Conservation (phyloP, 2,329 filamentous ascomycete genomes). For the Pseudogymnoascus destructans region DNA sequence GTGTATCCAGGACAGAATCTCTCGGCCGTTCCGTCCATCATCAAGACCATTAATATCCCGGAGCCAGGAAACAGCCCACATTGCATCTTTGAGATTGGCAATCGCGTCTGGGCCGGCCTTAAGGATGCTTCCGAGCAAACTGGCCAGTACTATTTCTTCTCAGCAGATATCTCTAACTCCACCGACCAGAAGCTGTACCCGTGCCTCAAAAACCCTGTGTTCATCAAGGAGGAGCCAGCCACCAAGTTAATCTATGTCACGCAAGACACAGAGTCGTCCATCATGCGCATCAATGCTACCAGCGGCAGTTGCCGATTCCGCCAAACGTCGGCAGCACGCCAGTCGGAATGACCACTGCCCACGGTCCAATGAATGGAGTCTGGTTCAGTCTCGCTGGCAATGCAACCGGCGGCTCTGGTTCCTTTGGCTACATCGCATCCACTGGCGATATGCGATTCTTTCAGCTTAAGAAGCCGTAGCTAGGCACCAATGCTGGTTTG, state of each 20-base stretch:
- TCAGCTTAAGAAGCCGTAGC: constrained; percentile 1
- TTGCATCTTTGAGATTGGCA: constrained; percentile 9
- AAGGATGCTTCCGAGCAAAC: constrained; percentile 10
- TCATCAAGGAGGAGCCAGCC: constrained; percentile 8
- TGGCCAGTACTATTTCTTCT: constrained; percentile 10
- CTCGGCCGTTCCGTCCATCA: not conserved
- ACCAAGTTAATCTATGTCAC: constrained; percentile 11
- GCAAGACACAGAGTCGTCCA: constrained; percentile 2
- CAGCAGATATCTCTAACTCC: constrained; percentile 5
- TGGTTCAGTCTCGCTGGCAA: constrained; percentile 9
- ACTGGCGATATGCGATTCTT: constrained; percentile 9
- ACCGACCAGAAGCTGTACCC: constrained; percentile 3
- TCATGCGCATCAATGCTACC: constrained; percentile 9
- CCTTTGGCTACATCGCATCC: constrained; percentile 10
- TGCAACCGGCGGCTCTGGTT: constrained; percentile 4
- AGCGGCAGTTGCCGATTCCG: constrained; percentile 6
- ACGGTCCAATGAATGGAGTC: constrained; percentile 7
- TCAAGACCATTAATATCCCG: constrained; percentile 7
- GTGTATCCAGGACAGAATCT: constrained; percentile 6
- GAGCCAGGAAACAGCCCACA: constrained; percentile 9
- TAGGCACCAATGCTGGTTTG: constrained; percentile 3
- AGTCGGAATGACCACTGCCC: constrained; percentile 1
- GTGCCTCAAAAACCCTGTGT: constrained; percentile 8
- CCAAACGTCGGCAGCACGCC: constrained; percentile 4
- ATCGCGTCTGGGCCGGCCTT: constrained; percentile 8